Evolutionary conservation across 257 asterid species (phyloP), one percentile per base, ranked within the genome.

Genomic region (Rubia yunnanensis): DNA sequence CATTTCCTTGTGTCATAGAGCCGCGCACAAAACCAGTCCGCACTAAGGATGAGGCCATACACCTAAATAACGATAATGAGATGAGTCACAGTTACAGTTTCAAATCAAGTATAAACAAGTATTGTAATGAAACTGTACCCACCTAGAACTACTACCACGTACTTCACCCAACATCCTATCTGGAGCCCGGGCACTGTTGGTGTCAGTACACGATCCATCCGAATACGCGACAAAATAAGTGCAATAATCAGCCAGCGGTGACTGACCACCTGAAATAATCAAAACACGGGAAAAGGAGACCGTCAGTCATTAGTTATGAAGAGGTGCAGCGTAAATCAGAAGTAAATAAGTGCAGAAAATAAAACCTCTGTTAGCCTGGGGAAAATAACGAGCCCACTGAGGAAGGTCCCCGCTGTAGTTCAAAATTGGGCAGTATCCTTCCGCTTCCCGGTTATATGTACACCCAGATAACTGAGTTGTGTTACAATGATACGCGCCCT

Each of bases 161-260:
- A 94, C 94, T 88, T 94, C 99, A 64, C 99, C 97, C 83, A 94
- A 79, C 97, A 94, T 89, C 69, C 95, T 72, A 77, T 94, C 99
- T 38, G 97, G 99, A 30, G 94, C 87, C 67, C 99, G 83, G 50
- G 99, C 99, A 78, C 97, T 83, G 72, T 85, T 94, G 34, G 87
- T 83, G 76, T 90, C 99, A 14, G 96, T 94, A 75, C 99, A 94
- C 56, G 99, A 94, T 75, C 99, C 99, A 73, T 94, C 97, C 35
- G 99, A 94, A 75, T 94, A 94, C 56, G 97, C 96, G 34, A 94
- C 97, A 73, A 83, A 94, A 67, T 94, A 90, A 23, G 96, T 94
- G 84, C 99, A 94, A 82, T 90, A 94, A 86, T 92, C 99, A 23
- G 99, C 99, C 85, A 94, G 81, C 52, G 99, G 87, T 52, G 99